These are phyloP conservation scores for Fusarium chaquense DNA, from an alignment of 2,329 filamentous ascomycete genomes.

Conservation along the genomic window DNA sequence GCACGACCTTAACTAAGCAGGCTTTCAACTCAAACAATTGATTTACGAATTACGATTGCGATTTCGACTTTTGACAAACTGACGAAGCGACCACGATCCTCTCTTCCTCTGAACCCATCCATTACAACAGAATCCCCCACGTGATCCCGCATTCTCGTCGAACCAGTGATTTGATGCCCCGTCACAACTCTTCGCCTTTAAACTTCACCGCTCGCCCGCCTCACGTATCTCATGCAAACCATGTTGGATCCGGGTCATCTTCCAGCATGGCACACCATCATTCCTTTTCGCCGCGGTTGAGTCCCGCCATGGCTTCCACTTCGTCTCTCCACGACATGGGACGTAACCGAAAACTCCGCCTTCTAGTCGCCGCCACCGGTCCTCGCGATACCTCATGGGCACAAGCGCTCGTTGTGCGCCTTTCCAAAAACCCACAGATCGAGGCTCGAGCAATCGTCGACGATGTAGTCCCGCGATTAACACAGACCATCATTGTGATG, in stretches of 20 bases:
- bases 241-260: slow-evolving; percentile 49
- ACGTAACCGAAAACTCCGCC: slow-evolving; percentile 63
- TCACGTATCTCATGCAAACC: slow-evolving; percentile 44
- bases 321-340: slow-evolving; percentile 55
- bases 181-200: slow-evolving; percentile 45
- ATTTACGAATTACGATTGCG: slow-evolving; percentile 22
- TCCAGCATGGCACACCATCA: slow-evolving; percentile 52
- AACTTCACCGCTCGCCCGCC: slow-evolving; percentile 49
- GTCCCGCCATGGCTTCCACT: slow-evolving; percentile 50
- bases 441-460: slow-evolving; percentile 73
- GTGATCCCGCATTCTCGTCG: slow-evolving; percentile 40
- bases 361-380: slow-evolving; percentile 75
- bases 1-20: slow-evolving; percentile 20
- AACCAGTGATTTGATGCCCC: slow-evolving; percentile 51
- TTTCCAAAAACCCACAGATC: slow-evolving; percentile 73
- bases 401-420: slow-evolving; percentile 72
- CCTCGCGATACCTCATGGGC: slow-evolving; percentile 74
- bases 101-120: background rate
- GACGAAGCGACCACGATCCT: background rate
- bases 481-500: slow-evolving; percentile 71
- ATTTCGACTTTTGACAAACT: slow-evolving; percentile 2
- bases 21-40: slow-evolving; percentile 24
- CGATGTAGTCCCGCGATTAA: slow-evolving; percentile 72
- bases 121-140: slow-evolving; percentile 33
- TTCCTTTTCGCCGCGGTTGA: slow-evolving; percentile 50